Evolutionary conservation across 306 rosid genomes (phyloP).

Genomic region (Dryas octopetala): DNA sequence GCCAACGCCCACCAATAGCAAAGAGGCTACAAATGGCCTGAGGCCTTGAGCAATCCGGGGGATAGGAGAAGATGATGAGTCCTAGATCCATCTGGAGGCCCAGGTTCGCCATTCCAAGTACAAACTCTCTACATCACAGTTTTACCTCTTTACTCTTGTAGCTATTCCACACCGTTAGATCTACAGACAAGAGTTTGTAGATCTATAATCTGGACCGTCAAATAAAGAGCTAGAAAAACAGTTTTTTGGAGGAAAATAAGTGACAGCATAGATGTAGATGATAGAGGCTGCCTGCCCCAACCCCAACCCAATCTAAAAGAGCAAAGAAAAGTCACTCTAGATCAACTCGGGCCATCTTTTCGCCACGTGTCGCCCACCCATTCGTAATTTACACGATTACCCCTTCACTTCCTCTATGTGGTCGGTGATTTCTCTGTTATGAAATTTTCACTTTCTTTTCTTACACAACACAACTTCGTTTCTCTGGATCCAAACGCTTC

Average conservation of each 20-base stretch:
- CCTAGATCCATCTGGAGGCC: background rate
- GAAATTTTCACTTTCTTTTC: conserved; percentile 24
- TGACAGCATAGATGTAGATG: background rate
- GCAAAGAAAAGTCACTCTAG: conserved; percentile 15
- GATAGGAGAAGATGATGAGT: too few relatives aligned
- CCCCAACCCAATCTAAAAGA: conserved; percentile 12
- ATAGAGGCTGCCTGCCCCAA: background rate
- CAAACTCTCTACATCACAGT: background rate
- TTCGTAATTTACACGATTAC: conserved; percentile 18
- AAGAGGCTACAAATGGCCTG: too few relatives aligned
- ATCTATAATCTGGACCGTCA: conserved; percentile 9
- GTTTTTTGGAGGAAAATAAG: conserved; percentile 1
- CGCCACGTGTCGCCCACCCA: conserved; percentile 17
- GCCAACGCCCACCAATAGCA: too few relatives aligned
- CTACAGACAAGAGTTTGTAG: background rate
- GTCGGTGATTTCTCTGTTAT: conserved; percentile 10
- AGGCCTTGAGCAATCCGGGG: too few relatives aligned
- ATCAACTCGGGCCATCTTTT: conserved; percentile 12
- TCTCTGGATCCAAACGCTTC: conserved; percentile 31
- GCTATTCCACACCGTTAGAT: background rate
- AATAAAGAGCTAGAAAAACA: background rate
- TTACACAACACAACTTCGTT: conserved; percentile 10
- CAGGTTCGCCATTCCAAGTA: background rate
- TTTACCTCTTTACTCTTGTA: background rate
- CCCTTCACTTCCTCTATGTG: conserved; percentile 10